phyloP scores from a whole-genome alignment of 2,329 filamentous ascomycete genomes.

The Trichoderma sp. region DNA sequence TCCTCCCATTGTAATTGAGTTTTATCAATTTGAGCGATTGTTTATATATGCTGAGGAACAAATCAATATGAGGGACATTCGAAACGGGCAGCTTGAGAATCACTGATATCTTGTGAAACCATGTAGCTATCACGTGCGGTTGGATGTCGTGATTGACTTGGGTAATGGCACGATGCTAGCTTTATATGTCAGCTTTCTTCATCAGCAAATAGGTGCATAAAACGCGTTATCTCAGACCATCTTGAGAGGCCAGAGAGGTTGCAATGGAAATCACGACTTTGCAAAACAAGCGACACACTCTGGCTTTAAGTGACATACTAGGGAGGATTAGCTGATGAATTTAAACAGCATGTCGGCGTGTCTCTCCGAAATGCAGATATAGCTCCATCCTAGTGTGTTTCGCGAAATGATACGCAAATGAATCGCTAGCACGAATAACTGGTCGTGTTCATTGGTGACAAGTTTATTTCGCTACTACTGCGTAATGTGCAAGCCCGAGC shows the following conservation, averaged over 20 bases:
- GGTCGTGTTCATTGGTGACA: neutral
- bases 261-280: neutral
- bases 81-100: neutral
- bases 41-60: neutral
- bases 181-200: slow-evolving; percentile 11
- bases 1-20: slow-evolving; percentile 13
- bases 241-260: neutral
- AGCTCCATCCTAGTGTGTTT: neutral
- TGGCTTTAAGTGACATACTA: neutral
- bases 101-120: neutral
- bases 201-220: slow-evolving; percentile 16
- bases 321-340: neutral
- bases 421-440: neutral
- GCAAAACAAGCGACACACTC: neutral
- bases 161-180: slow-evolving; percentile 18
- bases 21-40: neutral
- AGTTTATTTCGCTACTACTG: neutral
- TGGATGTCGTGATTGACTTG: slow-evolving; percentile 24
- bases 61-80: neutral
- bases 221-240: slow-evolving; percentile 6
- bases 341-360: neutral
- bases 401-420: neutral
- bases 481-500: neutral
- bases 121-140: slow-evolving; percentile 22
- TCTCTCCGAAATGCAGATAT: neutral